Evolutionary conservation across 2,329 filamentous ascomycete genomes (phyloP).

Genomic region (Neopestalotiopsis clavispora): DNA sequence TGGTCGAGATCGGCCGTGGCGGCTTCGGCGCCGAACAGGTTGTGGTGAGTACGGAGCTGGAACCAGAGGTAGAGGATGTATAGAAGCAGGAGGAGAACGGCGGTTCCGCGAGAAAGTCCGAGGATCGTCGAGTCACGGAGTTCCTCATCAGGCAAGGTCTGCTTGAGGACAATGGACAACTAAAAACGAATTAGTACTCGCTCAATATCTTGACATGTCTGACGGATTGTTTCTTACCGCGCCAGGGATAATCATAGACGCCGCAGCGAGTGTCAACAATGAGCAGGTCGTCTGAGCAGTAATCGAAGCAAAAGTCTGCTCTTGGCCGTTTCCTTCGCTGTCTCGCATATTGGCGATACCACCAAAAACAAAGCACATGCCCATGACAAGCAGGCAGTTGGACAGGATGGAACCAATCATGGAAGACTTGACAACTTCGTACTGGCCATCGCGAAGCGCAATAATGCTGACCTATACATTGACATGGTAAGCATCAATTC

Average conservation of each 20-base stretch:
- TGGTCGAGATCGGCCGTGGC: conserved; percentile 22
- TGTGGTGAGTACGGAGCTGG: conserved; percentile 76
- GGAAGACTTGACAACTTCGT: conserved; percentile 94
- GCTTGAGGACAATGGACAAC: conserved; percentile 70
- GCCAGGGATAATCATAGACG: conserved; percentile 79
- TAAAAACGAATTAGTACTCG: conserved; percentile 28
- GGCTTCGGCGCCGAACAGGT: conserved; percentile 68
- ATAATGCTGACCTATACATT: conserved; percentile 81
- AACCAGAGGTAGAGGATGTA: conserved; percentile 81
- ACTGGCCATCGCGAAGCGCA: conserved; percentile 82
- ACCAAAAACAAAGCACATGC: conserved; percentile 80
- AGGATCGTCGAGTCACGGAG: conserved; percentile 63
- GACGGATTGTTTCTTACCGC: conserved; percentile 50
- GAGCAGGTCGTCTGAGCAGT: conserved; percentile 80
- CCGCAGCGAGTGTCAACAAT: conserved; percentile 76
- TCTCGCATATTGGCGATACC: conserved; percentile 68
- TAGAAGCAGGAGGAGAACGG: conserved; percentile 74
- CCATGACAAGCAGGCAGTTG: conserved; percentile 86
- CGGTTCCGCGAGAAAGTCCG: conserved; percentile 74
- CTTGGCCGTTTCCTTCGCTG: conserved; percentile 59
- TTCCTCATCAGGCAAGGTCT: conserved; percentile 33
- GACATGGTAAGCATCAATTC: not conserved
- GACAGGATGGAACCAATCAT: conserved; percentile 97
- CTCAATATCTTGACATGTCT: not conserved
- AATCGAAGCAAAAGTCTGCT: conserved; percentile 76